Conservation (phyloP, 148 eudicot species). For the Silene conica region DNA sequence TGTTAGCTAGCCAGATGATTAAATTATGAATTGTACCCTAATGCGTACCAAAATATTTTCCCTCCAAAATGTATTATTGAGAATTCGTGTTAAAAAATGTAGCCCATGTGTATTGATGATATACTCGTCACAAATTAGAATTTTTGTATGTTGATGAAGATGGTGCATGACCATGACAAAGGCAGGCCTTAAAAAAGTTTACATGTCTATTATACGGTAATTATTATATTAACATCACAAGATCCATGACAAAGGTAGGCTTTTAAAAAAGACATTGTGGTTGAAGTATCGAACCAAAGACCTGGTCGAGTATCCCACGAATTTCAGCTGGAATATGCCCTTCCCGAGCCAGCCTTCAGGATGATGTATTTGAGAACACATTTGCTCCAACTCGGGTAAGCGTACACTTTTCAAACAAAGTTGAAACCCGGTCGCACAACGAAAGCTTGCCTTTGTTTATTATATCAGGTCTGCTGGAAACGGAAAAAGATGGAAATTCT, state of each 20-base stretch:
- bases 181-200: too few relatives aligned
- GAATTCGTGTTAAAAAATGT: too few relatives aligned
- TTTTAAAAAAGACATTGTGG: not conserved
- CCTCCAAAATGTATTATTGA: too few relatives aligned
- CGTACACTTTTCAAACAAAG: slow-evolving; percentile 3
- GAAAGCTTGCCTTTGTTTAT: slow-evolving; percentile 10
- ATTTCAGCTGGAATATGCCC: too few relatives aligned
- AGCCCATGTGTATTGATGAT: too few relatives aligned
- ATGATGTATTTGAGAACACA: not conserved
- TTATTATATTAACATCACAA: not conserved
- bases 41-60: not conserved
- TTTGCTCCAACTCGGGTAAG: not conserved
- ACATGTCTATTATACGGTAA: too few relatives aligned
- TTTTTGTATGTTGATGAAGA: too few relatives aligned
- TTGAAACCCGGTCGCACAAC: slow-evolving; percentile 14
- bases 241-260: not conserved
- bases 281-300: not conserved
- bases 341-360: not conserved
- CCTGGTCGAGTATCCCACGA: not conserved
- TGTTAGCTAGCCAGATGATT: not conserved
- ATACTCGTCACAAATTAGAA: too few relatives aligned
- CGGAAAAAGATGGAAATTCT: not conserved
- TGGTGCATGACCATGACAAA: too few relatives aligned
- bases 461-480: slow-evolving; percentile 16
- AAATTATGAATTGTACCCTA: not conserved